Evolutionary conservation across 2,329 filamentous ascomycete genomes (phyloP), one percentile per base, ranked within the genome.

Genomic region (Alternaria conjuncta): DNA sequence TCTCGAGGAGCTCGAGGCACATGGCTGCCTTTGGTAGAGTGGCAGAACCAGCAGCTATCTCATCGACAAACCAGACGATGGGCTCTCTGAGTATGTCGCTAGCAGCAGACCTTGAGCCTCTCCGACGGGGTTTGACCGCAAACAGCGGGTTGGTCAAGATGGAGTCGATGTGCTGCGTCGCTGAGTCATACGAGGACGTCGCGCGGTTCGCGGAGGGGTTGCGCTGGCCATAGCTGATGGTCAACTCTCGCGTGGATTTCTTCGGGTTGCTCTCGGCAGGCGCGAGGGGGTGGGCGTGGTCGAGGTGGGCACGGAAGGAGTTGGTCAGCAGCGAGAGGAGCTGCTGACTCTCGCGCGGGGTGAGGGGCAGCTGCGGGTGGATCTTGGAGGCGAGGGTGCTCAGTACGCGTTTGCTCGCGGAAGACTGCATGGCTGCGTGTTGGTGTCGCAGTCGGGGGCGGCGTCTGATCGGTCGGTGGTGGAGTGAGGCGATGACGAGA

Each of bases 231-330:
- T 64, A 66, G 21, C 53, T 57, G 41, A 30, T 46, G 26, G 62
- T 23, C n/a, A 46, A 26, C 50, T 59, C 64, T 25, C 50, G 61
- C 11, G 57, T 20, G 10, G 20, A 45, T 18, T 32, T 56, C n/a
- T 26, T 28, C 3, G 57, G 51, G 32, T 20, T 59, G 51, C 36
- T 47, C 20, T 73, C 71, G 23, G 66, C 26, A 8, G 65, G 18
- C 9, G 62, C 36, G 12, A 74, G 30, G 30, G 84, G 85, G 78
- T 90, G 85, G 62, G 86, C 84, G 57, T 81, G 83, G 71, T 91
- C 88, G 45, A 91, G 84, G 62, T 90, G 87, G 54, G 84, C 82
- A 68, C 87, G 84, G 75, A 91, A 91, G 12, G 88, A 90, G 44
- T 83, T 84, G 21, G 87, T 90, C 66, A 91, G 84, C 20, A 88